Evolutionary conservation across 176 grass and related monocot genomes (phyloP).

Genomic region (Juncus effusus): DNA sequence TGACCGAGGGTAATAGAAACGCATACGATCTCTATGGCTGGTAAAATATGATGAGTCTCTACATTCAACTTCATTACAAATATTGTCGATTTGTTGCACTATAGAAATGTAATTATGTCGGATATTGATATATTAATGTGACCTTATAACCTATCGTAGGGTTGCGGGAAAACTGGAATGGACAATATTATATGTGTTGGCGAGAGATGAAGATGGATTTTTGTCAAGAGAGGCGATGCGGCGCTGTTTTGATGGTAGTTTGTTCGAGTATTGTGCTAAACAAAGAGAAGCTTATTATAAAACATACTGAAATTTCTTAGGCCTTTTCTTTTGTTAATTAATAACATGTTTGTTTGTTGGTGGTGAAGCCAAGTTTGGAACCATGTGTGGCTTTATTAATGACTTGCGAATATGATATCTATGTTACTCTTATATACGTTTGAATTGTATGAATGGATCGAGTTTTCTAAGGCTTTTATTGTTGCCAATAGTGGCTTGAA

Average conservation of each 20-base stretch:
- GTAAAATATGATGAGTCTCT: conserved; percentile 5
- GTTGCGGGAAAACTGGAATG: conserved; percentile 12
- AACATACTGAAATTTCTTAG: not conserved
- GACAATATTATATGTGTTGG: conserved; percentile 25
- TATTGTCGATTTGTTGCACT: not conserved
- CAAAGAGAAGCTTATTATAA: conserved; percentile 17
- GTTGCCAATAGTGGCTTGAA: not conserved
- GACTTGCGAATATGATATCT: no score
- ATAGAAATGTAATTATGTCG: not conserved
- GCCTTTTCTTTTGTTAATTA: not conserved
- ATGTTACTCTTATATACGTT: no score
- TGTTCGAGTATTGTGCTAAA: conserved; percentile 19
- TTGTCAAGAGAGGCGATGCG: conserved; percentile 24
- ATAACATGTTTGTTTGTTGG: not conserved
- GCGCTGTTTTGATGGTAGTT: conserved; percentile 29
- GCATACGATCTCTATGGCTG: conserved; percentile 37
- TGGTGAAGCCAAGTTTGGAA: not conserved
- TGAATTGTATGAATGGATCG: not conserved
- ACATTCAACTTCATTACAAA: not conserved
- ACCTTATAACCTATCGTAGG: not conserved
- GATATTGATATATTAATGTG: not conserved
- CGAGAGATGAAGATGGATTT: conserved; percentile 34
- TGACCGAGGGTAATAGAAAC: conserved; percentile 33
- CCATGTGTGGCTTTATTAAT: no score
- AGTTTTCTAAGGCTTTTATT: not conserved